Percentiles rank a stretch among this genome's conserved stretches.
phyloP scores from a whole-genome alignment of 768 basidiomycete species.

The Pleurotus ostreatus region DNA sequence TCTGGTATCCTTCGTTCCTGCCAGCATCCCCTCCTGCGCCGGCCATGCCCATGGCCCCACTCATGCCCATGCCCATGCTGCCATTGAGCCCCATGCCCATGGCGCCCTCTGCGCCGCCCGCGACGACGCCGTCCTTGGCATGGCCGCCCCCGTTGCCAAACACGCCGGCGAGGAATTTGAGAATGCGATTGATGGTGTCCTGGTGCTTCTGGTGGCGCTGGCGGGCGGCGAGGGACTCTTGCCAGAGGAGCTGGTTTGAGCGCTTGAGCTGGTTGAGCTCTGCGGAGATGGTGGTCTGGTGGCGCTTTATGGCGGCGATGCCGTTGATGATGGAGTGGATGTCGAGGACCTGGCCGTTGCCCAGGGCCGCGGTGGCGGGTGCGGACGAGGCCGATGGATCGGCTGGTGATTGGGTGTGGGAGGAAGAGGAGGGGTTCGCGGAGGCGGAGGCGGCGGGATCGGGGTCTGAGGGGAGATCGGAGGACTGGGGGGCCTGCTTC shows the following conservation, averaged over 20 bases:
- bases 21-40: too few species aligned
- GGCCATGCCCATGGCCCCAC: too few species aligned
- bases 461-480: slow-evolving; percentile 24
- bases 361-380: slow-evolving; percentile 20
- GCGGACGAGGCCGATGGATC: too few species aligned
- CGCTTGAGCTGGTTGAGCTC: slow-evolving; percentile 87
- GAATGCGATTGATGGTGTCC: slow-evolving; percentile 92
- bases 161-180: slow-evolving; percentile 91
- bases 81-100: too few species aligned
- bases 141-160: slow-evolving; percentile 44
- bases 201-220: slow-evolving; percentile 88
- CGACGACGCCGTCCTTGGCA: slow-evolving; percentile 25
- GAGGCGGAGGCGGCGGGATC: too few species aligned
- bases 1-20: slow-evolving; percentile 37
- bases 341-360: slow-evolving; percentile 60
- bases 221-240: slow-evolving; percentile 77
- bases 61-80: too few species aligned
- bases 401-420: too few species aligned
- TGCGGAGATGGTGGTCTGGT: slow-evolving; percentile 87
- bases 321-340: slow-evolving; percentile 76
- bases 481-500: slow-evolving; percentile 47
- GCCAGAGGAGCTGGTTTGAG: slow-evolving; percentile 89
- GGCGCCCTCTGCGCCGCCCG: too few species aligned
- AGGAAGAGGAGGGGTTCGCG: too few species aligned
- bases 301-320: slow-evolving; percentile 83